Conservation (phyloP, 2,329 filamentous ascomycete genomes). For the Tetracladium maxilliforme region DNA sequence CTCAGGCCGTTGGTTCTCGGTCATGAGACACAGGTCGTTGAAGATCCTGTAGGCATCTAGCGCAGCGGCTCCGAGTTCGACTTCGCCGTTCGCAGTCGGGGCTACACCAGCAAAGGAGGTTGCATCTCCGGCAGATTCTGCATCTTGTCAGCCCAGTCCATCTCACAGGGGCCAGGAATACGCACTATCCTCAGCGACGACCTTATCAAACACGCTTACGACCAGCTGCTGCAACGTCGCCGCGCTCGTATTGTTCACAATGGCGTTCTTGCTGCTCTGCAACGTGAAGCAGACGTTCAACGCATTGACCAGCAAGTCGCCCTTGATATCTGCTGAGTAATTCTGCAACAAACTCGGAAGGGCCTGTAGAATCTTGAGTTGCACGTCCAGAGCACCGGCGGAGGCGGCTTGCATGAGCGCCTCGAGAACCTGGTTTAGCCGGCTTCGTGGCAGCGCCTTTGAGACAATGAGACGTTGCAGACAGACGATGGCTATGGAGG, state of each 20-base stretch:
- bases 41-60: conserved; percentile 80
- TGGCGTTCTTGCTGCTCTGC: conserved; percentile 81
- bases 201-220: conserved; percentile 85
- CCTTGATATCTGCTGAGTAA: conserved; percentile 68
- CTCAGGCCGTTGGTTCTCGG: conserved; percentile 69
- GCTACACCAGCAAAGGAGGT: conserved; percentile 43
- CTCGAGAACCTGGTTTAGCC: conserved; percentile 75
- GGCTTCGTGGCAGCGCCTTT: conserved; percentile 61
- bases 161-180: conserved; percentile 6
- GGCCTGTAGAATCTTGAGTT: conserved; percentile 89
- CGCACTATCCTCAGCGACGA: conserved; percentile 66
- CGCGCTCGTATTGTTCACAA: conserved; percentile 89
- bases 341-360: conserved; percentile 82
- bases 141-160: conserved; percentile 6
- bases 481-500: conserved; percentile 73
- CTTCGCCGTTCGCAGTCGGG: conserved; percentile 44
- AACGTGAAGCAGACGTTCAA: conserved; percentile 86
- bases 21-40: conserved; percentile 77
- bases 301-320: conserved; percentile 65
- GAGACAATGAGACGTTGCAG: conserved; percentile 79
- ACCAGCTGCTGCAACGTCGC: conserved; percentile 94
- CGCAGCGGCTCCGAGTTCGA: conserved; percentile 60
- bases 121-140: conserved; percentile 10
- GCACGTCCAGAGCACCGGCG: conserved; percentile 64
- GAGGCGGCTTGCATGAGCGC: conserved; percentile 75